Base-by-base conservation (phyloP, 306 rosid species). In the Fagus sylvatica region DNA sequence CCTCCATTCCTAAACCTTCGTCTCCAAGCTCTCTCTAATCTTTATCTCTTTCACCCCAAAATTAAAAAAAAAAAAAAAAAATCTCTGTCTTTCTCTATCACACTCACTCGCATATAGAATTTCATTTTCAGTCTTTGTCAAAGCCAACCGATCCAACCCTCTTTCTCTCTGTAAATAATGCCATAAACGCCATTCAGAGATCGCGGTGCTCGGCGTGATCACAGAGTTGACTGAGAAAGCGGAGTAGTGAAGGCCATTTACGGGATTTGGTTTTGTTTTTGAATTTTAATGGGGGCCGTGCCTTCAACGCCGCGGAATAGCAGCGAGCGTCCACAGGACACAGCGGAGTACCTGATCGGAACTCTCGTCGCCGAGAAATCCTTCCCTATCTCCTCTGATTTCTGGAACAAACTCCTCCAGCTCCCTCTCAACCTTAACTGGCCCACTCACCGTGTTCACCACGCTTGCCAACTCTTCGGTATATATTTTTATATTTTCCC, bases 391-490 rank as follows among this genome's bases (percentile, higher is more conserved):
- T 86, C 98, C 61, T 96, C 99, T 2, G 99, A 93, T 84, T 93
- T 88, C 87, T 96, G 99, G 99, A 88, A 86, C 84, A 91, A 93
- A 82, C 83, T 96, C 82, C 89, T 93, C 33, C 93, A 96, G 84
- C 91, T 90, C 75, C 96, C 98, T 75, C 89, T 90, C 84, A 82
- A 87, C 77, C 88, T 91, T 55, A 91, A 85, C 43, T 96, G 98
- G 98, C 89, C 93, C 19, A 54, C 90, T 54, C 55, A 91, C 70
- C 93, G 91, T 67, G 97, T 93, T 83, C 86, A 74, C 39, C 82
- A 93, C 81, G 98, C 99, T 75, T 93, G 97, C 86, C 90, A 91
- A 89, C 89, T 89, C 41, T 86, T 96, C n/a, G 97, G 98, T 46
- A 3, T 46, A 15, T 46, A 12, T 46, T 15, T 1, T 46, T 15